Base-by-base conservation (phyloP, 2,329 filamentous ascomycete genomes). In the Xylariaceae sp. region DNA sequence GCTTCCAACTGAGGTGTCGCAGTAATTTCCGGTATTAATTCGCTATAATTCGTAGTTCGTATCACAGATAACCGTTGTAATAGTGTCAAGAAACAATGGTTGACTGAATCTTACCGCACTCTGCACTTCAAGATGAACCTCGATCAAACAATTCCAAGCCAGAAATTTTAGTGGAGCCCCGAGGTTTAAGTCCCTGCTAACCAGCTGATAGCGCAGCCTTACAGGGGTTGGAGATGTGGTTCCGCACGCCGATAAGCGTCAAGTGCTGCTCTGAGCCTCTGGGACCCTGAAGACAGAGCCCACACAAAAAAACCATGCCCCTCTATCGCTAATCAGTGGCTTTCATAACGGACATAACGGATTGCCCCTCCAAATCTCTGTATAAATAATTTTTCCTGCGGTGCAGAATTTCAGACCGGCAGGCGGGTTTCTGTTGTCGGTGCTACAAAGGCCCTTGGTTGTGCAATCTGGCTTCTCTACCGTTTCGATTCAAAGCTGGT, bases 401-500 rank as follows among this genome's bases (percentile, higher is more conserved):
- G 21, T 18, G n/a, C 13, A n/a, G 27, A 21, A 29, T 12, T 19
- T 9, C 26, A 9, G n/a, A 9, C 26, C 13, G 27, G 27, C 27
- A 6, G 9, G 13, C 27, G 12, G 17, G 6, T 24, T 35, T 5
- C 24, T 26, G 13, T 26, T 26, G 6, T 35, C 18, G 14, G 32
- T 24, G 18, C 9, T 8, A 28, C 26, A 24, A n/a, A n/a, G n/a
- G n/a, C n/a, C 17, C 9, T 13, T 9, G 18, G 36, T 36, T 28
- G 35, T 47, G 29, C 71, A 81, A 68, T 46, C 66, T 83, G 78
- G 78, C 73, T 67, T 83, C 82, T 39, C 66, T 88, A 65, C 87
- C 89, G 3, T 94, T 83, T 59, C 75, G 89, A 66, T 94, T 94
- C 68, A 95, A 94, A 72, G 85, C 83, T 63, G 83, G 84, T 60